phyloP scores from a whole-genome alignment of 768 basidiomycete species.

The Mycena amicta region DNA sequence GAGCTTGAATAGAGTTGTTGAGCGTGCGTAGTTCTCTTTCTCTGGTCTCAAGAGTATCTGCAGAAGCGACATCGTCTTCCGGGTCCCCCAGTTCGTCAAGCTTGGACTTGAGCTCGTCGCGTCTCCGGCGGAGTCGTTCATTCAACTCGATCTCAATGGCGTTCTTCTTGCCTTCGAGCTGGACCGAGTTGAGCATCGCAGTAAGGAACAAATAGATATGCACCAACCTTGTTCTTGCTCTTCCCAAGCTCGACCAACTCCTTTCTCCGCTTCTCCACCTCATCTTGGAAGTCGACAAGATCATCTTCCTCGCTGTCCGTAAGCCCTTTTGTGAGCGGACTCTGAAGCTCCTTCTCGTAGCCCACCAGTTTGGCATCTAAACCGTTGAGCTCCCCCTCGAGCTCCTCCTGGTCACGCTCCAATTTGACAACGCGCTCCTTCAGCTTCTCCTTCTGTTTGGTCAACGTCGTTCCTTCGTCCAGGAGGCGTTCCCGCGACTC shows the following conservation, averaged over 20 bases:
- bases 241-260: conserved; percentile 68
- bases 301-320: conserved; percentile 68
- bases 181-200: conserved; percentile 2
- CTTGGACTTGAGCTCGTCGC: conserved; percentile 75
- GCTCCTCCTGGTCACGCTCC: conserved; percentile 68
- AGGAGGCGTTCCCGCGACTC: conserved; percentile 68
- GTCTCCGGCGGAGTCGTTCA: conserved; percentile 79
- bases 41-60: conserved; percentile 69
- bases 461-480: conserved; percentile 60
- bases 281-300: conserved; percentile 69
- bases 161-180: conserved; percentile 79
- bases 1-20: conserved; percentile 62
- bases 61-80: conserved; percentile 56
- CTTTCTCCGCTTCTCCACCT: conserved; percentile 76
- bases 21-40: conserved; percentile 71
- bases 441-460: conserved; percentile 72
- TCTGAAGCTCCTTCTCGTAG: conserved; percentile 68
- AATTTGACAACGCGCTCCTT: conserved; percentile 60
- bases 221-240: conserved; percentile 61
- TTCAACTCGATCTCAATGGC: conserved; percentile 90
- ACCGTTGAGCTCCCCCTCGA: conserved; percentile 68
- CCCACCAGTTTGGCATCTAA: conserved; percentile 65
- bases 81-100: conserved; percentile 75
- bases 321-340: conserved; percentile 74
- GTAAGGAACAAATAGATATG: neutral